Evolutionary conservation across 2,329 filamentous ascomycete genomes (phyloP), one percentile per base, ranked within the genome.

Genomic region (Graphilbum sp.): DNA sequence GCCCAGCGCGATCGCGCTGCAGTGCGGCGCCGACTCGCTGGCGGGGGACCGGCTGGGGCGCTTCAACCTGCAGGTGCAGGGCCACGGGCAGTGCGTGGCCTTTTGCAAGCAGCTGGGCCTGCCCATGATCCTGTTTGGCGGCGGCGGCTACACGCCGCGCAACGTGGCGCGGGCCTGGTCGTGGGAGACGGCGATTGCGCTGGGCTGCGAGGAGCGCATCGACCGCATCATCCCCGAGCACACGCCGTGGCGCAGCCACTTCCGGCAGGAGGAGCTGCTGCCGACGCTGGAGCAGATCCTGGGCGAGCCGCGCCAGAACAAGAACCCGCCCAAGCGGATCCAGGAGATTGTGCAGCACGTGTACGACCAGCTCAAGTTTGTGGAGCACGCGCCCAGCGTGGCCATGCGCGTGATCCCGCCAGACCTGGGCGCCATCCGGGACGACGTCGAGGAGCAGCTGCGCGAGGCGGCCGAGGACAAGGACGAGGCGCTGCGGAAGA

Each of bases 151-250:
- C 59, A 98, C 90, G 13, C 87, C 90, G 5, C 75, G 88, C 46
- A 98, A 98, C 52, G 90, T 98, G 7, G 90, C 90, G 32, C 80
- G 90, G 38, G 86, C 88, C 23, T 98, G 90, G 90, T 85, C 87
- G 19, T 88, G 93, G 59, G 90, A 98, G 61, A 98, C 90, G 12
- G 81, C 82, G 43, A 84, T 96, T 47, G 85, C 85, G 43, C 82
- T 92, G 45, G 76, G 78, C 47, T 76, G 75, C 41, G 68, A 80
- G 43, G 67, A 79, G 45, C 70, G 72, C 41, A 78, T 95, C 45
- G 62, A 67, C 53, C 71, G 79, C 16, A 69, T 74, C 12, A 78
- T 96, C 21, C 88, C 90, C 0, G 60, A 72, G 27, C 77, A 92
- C 50, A 75, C 88, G 8, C 83, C 86, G 0, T 92, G 88, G 66